phyloP scores from a whole-genome alignment of 1,284 basidiomycete genomes.

The Microbotryum saponariae region DNA sequence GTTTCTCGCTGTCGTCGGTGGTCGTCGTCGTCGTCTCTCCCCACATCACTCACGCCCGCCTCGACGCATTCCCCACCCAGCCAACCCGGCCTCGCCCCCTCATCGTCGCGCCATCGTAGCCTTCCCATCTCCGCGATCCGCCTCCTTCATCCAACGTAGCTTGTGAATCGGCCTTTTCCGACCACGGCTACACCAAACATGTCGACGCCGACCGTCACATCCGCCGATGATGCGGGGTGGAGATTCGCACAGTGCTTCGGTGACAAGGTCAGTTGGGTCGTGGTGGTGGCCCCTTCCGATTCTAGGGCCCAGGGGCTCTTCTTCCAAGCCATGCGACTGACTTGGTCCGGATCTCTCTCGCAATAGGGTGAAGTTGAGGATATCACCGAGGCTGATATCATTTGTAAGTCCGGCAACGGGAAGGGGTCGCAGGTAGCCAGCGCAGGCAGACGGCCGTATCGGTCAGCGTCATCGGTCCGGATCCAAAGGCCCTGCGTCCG shows the following conservation, averaged over 20 bases:
- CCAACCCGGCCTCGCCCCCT: background rate
- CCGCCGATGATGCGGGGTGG: constrained; percentile 78
- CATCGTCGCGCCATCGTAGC: background rate
- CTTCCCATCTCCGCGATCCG: background rate
- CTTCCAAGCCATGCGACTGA: background rate
- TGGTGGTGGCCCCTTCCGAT: no score
- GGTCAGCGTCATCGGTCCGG: no score
- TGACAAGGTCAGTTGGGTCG: constrained; percentile 62
- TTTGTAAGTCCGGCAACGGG: constrained; percentile 46
- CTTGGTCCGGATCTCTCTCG: background rate
- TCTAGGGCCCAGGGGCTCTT: no score
- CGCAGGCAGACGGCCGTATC: no score
- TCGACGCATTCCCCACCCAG: no score
- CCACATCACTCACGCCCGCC: no score
- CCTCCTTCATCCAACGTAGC: background rate
- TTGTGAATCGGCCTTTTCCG: background rate
- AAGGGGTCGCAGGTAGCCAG: no score
- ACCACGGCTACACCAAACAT: background rate
- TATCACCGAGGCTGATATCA: constrained; percentile 99
- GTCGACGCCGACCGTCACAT: constrained; percentile 15
- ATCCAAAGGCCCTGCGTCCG: no score
- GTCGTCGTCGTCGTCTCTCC: no score
- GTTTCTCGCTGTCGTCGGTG: no score
- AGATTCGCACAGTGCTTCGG: constrained; percentile 99
- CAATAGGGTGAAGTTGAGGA: constrained; percentile 72